These are phyloP conservation scores for Pseudozyma thailandica DNA, from an alignment of 1,284 basidiomycete genomes.

Conservation along the genomic window DNA sequence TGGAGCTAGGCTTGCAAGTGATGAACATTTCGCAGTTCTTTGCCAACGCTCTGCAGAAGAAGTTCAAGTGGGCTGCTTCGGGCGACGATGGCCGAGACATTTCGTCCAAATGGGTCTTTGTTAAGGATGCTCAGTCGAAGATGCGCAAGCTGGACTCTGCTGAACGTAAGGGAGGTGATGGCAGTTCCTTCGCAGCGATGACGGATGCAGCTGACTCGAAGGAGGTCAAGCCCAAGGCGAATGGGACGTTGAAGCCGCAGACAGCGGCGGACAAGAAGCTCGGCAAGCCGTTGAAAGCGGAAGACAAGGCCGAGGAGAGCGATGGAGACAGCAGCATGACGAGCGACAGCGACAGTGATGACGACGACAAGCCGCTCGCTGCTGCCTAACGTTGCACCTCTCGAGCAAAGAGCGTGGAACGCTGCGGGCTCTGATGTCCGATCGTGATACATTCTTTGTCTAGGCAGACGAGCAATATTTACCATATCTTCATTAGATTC, in stretches of 20 bases:
- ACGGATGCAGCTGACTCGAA: constrained; percentile 35
- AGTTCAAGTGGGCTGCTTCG: constrained; percentile 64
- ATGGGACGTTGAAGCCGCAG: constrained; percentile 34
- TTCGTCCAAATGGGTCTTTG: constrained; percentile 59
- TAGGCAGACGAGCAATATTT: no score
- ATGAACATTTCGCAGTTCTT: constrained; percentile 65
- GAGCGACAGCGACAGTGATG: constrained; percentile 21
- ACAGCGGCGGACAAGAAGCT: constrained; percentile 29
- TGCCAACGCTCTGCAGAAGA: constrained; percentile 66
- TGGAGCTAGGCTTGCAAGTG: constrained; percentile 62
- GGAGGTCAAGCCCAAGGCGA: constrained; percentile 24
- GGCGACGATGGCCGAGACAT: constrained; percentile 57
- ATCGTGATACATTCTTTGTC: no score
- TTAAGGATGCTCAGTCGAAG: constrained; percentile 59
- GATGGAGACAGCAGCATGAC: constrained; percentile 18
- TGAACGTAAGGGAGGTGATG: constrained; percentile 41
- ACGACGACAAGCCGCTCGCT: constrained; percentile 49
- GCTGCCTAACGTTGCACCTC: constrained; percentile 2
- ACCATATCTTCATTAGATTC: no score
- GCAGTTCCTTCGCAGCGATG: constrained; percentile 47
- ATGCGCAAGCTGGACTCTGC: constrained; percentile 60
- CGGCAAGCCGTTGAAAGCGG: constrained; percentile 28
- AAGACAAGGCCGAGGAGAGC: constrained; percentile 33
- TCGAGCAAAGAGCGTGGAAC: background rate
- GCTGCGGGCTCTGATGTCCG: no score